These are phyloP conservation scores for Fusarium miscanthi DNA, from an alignment of 2,329 filamentous ascomycete species.

Conservation along the genomic window DNA sequence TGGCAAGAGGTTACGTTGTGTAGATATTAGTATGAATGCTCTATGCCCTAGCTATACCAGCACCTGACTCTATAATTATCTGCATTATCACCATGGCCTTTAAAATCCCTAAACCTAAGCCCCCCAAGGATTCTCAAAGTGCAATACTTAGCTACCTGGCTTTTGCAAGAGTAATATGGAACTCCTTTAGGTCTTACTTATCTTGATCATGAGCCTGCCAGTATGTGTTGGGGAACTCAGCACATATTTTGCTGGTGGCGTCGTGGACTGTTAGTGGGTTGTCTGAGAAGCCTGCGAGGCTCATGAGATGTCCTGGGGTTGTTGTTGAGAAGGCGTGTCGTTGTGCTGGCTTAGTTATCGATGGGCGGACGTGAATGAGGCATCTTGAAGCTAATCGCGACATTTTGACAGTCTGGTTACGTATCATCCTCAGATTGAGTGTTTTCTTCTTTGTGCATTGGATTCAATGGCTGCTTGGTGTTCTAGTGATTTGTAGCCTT, in stretches of 20 bases:
- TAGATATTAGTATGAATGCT: slow-evolving; percentile 76
- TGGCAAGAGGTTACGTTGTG: slow-evolving; percentile 79
- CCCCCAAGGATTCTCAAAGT: slow-evolving; percentile 78
- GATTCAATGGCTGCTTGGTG: background rate
- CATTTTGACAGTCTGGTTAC: background rate
- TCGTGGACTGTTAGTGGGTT: slow-evolving; percentile 79
- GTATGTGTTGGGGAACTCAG: slow-evolving; percentile 78
- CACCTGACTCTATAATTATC: slow-evolving; percentile 80
- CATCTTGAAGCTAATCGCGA: slow-evolving; percentile 15
- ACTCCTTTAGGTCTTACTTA: slow-evolving; percentile 77
- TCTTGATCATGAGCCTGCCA: slow-evolving; percentile 80
- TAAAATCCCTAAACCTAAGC: slow-evolving; percentile 79
- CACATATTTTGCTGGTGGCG: slow-evolving; percentile 74
- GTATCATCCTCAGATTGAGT: background rate
- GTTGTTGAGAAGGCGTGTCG: slow-evolving; percentile 52
- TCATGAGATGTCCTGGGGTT: slow-evolving; percentile 66
- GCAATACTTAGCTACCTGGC: slow-evolving; percentile 87
- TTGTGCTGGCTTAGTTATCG: background rate
- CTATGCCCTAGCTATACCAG: slow-evolving; percentile 79
- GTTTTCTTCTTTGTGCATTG: background rate
- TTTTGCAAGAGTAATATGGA: slow-evolving; percentile 78
- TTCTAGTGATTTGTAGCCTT: background rate
- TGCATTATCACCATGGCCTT: slow-evolving; percentile 92
- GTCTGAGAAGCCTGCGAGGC: slow-evolving; percentile 76
- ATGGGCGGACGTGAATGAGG: slow-evolving; percentile 18